Conservation (phyloP, 371 early-diverging fungal species). For the Gilbertella persicaria region DNA sequence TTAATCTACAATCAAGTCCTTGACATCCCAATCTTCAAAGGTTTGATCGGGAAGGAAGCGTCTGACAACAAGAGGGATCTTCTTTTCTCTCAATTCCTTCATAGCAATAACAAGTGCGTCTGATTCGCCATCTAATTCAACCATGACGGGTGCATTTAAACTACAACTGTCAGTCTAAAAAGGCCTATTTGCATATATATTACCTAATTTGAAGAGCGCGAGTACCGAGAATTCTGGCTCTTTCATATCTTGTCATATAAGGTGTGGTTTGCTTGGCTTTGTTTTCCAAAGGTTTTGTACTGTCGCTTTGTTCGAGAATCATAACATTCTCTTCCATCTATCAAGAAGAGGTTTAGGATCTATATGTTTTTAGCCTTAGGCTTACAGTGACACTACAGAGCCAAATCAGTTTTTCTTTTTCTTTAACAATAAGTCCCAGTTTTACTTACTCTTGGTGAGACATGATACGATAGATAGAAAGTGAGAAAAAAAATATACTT, state of each 20-base stretch:
- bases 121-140: constrained; percentile 93
- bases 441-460: not conserved
- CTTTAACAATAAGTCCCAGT: not conserved
- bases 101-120: constrained; percentile 96
- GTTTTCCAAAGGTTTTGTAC: constrained; percentile 20
- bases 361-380: not conserved
- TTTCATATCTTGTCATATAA: constrained; percentile 99
- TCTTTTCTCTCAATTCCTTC: constrained; percentile 91
- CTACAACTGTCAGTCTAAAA: constrained; percentile 38
- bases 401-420: not conserved
- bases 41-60: constrained; percentile 94
- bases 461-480: not conserved
- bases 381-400: not conserved
- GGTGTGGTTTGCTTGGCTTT: constrained; percentile 73
- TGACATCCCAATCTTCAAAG: constrained; percentile 96
- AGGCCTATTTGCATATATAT: not conserved
- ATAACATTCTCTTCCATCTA: constrained; percentile 7
- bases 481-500: too few relatives aligned
- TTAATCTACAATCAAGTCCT: constrained; percentile 77
- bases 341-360: not conserved
- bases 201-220: constrained; percentile 79
- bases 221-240: constrained; percentile 93
- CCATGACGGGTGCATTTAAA: constrained; percentile 97
- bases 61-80: constrained; percentile 94
- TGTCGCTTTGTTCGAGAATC: constrained; percentile 3